These are phyloP conservation scores for Stromatinia cepivora DNA, from an alignment of 2,329 filamentous ascomycete genomes.

Conservation along the genomic window DNA sequence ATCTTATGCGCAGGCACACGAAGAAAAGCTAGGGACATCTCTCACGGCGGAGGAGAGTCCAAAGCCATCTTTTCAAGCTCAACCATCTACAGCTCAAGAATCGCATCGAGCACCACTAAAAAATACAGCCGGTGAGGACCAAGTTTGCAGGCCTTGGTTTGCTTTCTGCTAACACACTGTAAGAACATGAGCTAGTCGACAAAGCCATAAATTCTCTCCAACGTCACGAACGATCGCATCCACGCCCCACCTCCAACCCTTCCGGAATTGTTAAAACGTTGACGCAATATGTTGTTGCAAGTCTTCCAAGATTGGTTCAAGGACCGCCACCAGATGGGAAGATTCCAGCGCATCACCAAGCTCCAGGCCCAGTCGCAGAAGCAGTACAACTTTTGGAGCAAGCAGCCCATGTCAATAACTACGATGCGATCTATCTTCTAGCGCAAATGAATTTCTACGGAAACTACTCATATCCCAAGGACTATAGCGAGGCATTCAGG, in stretches of 20 bases:
- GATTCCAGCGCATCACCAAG: constrained; percentile 41
- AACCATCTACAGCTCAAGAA: constrained; percentile 35
- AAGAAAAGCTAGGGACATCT: constrained; percentile 30
- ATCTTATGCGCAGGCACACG: constrained; percentile 31
- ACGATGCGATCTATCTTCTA: constrained; percentile 85
- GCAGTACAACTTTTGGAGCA: constrained; percentile 60
- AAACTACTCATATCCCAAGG: constrained; percentile 83
- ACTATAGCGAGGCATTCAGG: constrained; percentile 76
- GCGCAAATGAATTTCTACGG: constrained; percentile 97
- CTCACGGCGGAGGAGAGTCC: constrained; percentile 32
- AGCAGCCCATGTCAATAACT: constrained; percentile 57
- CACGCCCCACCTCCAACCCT: constrained; percentile 46
- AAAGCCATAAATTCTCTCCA: constrained; percentile 43
- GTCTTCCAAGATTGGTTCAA: constrained; percentile 64
- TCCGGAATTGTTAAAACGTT: constrained; percentile 58
- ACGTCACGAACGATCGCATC: constrained; percentile 37
- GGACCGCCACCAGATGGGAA: constrained; percentile 46
- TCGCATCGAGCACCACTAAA: constrained; percentile 32
- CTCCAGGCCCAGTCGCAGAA: constrained; percentile 53
- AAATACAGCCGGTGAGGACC: constrained; percentile 35
- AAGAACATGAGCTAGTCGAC: constrained; percentile 41
- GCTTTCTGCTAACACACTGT: constrained; percentile 29
- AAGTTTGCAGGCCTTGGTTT: not conserved
- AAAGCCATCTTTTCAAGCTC: constrained; percentile 34
- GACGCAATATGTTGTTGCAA: constrained; percentile 61